These are phyloP conservation scores for Diplodia corticola DNA, from an alignment of 2,329 filamentous ascomycete genomes.

Conservation along the genomic window DNA sequence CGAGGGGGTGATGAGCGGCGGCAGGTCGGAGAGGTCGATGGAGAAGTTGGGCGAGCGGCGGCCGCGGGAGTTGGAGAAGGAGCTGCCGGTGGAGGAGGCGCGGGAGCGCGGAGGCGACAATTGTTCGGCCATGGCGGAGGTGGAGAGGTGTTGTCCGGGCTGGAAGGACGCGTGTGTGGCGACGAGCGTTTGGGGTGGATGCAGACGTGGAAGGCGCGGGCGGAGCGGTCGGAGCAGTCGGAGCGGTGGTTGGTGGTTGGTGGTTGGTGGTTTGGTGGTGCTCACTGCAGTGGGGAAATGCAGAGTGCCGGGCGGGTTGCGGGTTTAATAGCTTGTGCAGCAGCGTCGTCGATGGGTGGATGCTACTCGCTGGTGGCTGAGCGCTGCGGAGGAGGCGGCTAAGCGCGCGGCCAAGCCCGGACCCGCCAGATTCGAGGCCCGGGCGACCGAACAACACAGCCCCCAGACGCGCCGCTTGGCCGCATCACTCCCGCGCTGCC, in stretches of 20 bases:
- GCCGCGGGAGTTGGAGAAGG: conserved; percentile 31
- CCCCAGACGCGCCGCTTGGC: background rate
- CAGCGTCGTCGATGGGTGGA: background rate
- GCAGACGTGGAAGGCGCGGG: background rate
- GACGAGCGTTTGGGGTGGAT: background rate
- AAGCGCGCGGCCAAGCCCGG: background rate
- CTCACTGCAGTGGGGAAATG: background rate
- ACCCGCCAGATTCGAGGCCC: background rate
- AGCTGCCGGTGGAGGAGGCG: conserved; percentile 25
- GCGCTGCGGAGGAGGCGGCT: background rate
- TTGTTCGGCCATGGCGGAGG: conserved; percentile 28
- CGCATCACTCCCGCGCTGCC: conserved; percentile 1
- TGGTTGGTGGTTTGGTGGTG: too few species aligned
- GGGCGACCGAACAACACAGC: conserved; percentile 4
- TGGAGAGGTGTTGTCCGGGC: background rate
- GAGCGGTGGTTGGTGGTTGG: too few species aligned
- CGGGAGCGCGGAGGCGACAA: conserved; percentile 20
- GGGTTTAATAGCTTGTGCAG: background rate
- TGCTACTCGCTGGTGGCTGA: conserved; percentile 7
- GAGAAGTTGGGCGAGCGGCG: conserved; percentile 55
- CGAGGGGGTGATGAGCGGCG: conserved; percentile 68
- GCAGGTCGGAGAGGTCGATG: conserved; percentile 72
- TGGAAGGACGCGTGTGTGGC: background rate
- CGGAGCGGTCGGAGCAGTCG: background rate
- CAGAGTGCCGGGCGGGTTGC: background rate